phyloP scores from a whole-genome alignment of 2,329 filamentous ascomycete genomes.

The Xylaria sp. region DNA sequence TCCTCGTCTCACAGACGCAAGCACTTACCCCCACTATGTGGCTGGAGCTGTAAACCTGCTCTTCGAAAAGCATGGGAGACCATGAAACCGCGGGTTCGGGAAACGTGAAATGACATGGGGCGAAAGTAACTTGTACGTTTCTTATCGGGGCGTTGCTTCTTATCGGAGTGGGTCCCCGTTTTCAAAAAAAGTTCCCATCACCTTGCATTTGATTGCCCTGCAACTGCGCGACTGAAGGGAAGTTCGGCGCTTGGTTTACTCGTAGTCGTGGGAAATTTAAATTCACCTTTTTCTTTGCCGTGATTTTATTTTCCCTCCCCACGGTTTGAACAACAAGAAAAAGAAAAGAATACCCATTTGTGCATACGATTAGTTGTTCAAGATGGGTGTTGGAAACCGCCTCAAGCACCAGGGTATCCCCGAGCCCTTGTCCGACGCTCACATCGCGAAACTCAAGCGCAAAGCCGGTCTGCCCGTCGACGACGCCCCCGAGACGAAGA shows the following conservation, averaged over 20 bases:
- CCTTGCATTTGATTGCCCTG: too few relatives aligned
- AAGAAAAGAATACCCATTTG: neutral
- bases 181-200: slow-evolving; percentile 25
- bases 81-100: too few relatives aligned
- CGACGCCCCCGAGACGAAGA: slow-evolving; percentile 59
- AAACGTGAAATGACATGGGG: too few relatives aligned
- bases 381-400: slow-evolving; percentile 83
- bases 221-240: too few relatives aligned
- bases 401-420: slow-evolving; percentile 86
- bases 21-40: slow-evolving; percentile 25
- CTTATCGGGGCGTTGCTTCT: slow-evolving; percentile 22
- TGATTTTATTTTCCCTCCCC: too few relatives aligned
- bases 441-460: slow-evolving; percentile 74
- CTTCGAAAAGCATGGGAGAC: neutral
- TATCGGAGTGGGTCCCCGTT: slow-evolving; percentile 21
- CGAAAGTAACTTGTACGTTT: neutral
- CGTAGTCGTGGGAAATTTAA: too few relatives aligned
- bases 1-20: neutral
- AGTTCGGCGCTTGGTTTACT: too few relatives aligned
- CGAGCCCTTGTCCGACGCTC: slow-evolving; percentile 72
- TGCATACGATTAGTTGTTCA: slow-evolving; percentile 28
- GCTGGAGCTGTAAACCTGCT: slow-evolving; percentile 20
- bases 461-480: slow-evolving; percentile 69
- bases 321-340: too few relatives aligned
- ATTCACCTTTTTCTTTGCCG: too few relatives aligned